These are phyloP conservation scores for Symbiodinium natans DNA, from an alignment of 73 alveolate species.

Conservation along the genomic window DNA sequence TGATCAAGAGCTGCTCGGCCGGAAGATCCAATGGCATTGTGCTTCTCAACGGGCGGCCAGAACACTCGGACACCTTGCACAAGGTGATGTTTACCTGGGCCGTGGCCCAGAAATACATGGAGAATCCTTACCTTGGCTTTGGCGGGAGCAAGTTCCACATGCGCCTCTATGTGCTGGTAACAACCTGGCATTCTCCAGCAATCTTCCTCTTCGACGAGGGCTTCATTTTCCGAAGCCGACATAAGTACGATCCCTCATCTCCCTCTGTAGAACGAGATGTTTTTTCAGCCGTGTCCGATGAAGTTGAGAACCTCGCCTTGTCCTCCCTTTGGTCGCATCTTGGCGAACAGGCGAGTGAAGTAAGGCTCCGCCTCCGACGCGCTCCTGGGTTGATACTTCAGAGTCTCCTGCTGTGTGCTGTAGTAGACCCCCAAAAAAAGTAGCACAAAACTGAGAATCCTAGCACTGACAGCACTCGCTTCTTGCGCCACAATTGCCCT, in stretches of 20 bases:
- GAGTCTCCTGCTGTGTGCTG: too few relatives aligned
- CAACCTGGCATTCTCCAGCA: neutral
- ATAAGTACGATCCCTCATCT: neutral
- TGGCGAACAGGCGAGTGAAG: neutral
- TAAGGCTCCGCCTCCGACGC: too few relatives aligned
- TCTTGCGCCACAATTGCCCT: too few relatives aligned
- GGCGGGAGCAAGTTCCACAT: neutral
- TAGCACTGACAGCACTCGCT: too few relatives aligned
- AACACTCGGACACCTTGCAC: neutral
- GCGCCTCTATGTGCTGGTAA: neutral
- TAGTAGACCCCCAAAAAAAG: too few relatives aligned
- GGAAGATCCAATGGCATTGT: neutral
- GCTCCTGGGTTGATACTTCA: too few relatives aligned
- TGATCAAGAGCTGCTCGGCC: neutral
- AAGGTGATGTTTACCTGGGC: neutral
- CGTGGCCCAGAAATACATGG: neutral
- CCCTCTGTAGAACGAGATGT: neutral
- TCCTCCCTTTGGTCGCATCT: neutral
- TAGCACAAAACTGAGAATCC: too few relatives aligned
- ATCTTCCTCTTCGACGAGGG: neutral
- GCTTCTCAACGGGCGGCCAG: neutral
- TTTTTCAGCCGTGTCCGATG: neutral
- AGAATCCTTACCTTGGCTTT: neutral
- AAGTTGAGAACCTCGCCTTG: neutral
- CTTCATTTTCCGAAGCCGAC: neutral